Evolutionary conservation across 257 asterid genomes (phyloP), one percentile per base, ranked within the genome.

Genomic region (Salvia splendens): DNA sequence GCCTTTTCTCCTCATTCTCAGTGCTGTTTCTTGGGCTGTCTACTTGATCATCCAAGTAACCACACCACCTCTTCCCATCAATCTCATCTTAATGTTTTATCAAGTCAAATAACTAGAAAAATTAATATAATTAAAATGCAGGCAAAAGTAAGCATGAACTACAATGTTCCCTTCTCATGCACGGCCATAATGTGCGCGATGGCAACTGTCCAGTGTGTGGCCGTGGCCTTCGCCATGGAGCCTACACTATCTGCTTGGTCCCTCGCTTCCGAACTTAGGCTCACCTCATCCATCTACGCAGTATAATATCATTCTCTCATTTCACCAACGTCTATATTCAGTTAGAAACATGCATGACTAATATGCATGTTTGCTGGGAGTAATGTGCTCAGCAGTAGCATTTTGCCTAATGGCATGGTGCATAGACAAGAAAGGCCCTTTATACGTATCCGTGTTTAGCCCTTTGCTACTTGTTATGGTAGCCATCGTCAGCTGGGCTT

Each of bases 401-500:
- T 86, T 81, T 56, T 81, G 92, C 81, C 69, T 88, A 8, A 88
- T 86, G 87, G 55, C 95, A 10, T 88, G 89, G 92, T 91, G 97
- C 45, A 76, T 88, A 15, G 84, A 81, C 72, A 88, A 80, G 76
- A 91, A 84, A 78, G 96, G 97, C 8, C 97, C 96, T 20, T 72
- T 91, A 0, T 91, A 88, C 6, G 97, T 91, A 5, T 86, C 96
- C 1, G 95, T 93, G 40, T 93, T 93, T 79, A 88, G 87, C 72
- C 99, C 99, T 0, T 76, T 88, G 86, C 76, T 86, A 38, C 95
- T 93, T 0, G 89, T 93, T 9, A 82, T 93, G 30, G 96, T 88
- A 67, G 96, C 99, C 6, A 61, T 85, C 38, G 85, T 93, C 66
- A 93, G 97, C 6, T 93, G 99, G 97, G 88, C 84, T 58, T 59